Conservation (phyloP, 2,329 filamentous ascomycete species). For the Nigrograna mackinnonii region DNA sequence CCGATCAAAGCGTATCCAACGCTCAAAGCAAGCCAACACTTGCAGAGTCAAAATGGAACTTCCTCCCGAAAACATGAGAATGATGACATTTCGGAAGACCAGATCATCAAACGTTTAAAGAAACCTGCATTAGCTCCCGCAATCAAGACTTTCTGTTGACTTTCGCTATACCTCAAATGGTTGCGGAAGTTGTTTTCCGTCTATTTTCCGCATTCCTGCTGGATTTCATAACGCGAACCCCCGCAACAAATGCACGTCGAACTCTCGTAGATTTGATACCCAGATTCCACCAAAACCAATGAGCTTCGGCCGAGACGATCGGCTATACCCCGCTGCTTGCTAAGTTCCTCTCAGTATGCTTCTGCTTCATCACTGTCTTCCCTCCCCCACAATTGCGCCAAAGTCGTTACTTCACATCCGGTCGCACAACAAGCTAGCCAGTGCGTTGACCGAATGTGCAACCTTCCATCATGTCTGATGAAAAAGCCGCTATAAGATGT, state of each 20-base stretch:
- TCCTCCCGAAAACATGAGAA: too few relatives aligned
- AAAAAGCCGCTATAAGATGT: constrained; percentile 5
- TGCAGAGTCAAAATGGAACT: too few relatives aligned
- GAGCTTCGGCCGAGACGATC: constrained; percentile 1
- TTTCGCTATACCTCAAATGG: background rate
- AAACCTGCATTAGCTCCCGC: background rate
- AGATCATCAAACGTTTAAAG: background rate
- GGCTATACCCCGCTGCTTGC: constrained; percentile 4
- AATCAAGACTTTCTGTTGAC: background rate
- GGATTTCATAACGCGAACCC: too few relatives aligned
- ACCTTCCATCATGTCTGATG: constrained; percentile 6
- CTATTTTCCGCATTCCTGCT: background rate
- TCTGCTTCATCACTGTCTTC: background rate
- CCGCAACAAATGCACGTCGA: too few relatives aligned
- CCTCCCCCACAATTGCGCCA: too few relatives aligned
- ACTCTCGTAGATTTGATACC: too few relatives aligned
- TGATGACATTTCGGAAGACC: too few relatives aligned
- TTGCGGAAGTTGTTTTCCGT: background rate
- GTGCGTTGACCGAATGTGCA: background rate
- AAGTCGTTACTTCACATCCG: background rate
- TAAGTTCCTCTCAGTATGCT: too few relatives aligned
- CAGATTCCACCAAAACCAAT: too few relatives aligned
- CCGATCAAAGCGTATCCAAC: too few relatives aligned
- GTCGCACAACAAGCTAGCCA: background rate
- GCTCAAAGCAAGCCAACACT: too few relatives aligned